Percentiles rank a stretch among this genome's conserved stretches.
These are phyloP conservation scores for Paramarasmius palmivorus DNA, from an alignment of 1,284 basidiomycete genomes.

Conservation along the genomic window DNA sequence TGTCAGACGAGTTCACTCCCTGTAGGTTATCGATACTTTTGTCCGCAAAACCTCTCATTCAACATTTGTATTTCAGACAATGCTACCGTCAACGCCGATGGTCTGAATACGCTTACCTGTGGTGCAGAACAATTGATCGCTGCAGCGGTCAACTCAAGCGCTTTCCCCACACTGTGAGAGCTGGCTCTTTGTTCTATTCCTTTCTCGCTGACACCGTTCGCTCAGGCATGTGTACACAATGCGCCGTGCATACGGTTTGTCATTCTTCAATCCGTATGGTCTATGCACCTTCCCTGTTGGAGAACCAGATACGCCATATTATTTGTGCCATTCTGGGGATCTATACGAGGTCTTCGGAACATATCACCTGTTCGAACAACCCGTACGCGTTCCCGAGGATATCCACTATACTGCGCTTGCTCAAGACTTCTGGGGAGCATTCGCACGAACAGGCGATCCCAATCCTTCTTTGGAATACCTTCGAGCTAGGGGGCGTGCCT, in stretches of 20 bases:
- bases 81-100: conserved; percentile 15
- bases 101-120: conserved; percentile 13
- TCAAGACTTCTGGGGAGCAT: conserved; percentile 38
- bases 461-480: conserved; percentile 38
- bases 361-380: conserved; percentile 12
- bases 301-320: conserved; percentile 11
- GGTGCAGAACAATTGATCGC: conserved; percentile 14
- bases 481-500: conserved; percentile 27
- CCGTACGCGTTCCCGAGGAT: conserved; percentile 9
- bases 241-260: conserved; percentile 17
- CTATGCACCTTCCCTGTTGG: conserved; percentile 18
- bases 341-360: conserved; percentile 26
- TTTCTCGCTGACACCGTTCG: neutral
- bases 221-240: conserved; percentile 17
- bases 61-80: conserved; percentile 10
- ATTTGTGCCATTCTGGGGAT: conserved; percentile 34
- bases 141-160: conserved; percentile 11
- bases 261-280: conserved; percentile 14
- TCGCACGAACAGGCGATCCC: conserved; percentile 41
- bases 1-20: conserved; percentile 14
- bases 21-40: conserved; percentile 10
- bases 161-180: conserved; percentile 16
- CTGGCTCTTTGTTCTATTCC: neutral
- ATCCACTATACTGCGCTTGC: conserved; percentile 13
- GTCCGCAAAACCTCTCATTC: neutral